Evolutionary conservation across 345 rosid genomes (phyloP), one percentile per base, ranked within the genome.

Genomic region (Salix brachista): DNA sequence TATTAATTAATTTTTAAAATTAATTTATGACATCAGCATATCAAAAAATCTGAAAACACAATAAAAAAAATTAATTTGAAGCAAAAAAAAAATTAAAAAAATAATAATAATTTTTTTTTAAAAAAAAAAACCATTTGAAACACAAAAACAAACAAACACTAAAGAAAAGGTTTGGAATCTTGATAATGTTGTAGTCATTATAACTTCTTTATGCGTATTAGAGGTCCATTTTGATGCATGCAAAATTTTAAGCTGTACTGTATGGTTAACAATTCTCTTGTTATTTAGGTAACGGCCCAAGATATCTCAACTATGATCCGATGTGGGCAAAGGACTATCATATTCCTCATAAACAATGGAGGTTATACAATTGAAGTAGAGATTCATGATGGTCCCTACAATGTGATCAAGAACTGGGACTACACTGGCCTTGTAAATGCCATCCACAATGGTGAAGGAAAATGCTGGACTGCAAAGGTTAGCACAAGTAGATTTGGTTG

Each of bases 301-400:
- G 94, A 90, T 78, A 72, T 90, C 66, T 89, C 94, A 23, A 90
- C 94, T 6, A 90, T 90, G 94, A 89, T 90, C 41, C 87, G 90
- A 34, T 79, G 82, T 14, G 86, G 90, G 66, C 94, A 89, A 72
- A 86, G 58, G 75, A 83, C 12, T 75, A 88, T 89, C 71, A 90
- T 90, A 73, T 90, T 90, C 87, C 91, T 90, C 36, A 88, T 90
- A 84, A 90, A 90, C 83, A 90, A 90, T 44, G 92, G 90, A 13
- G 94, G 94, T 44, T 90, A 90, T 75, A 90, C 94, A 28, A 89
- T 90, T 69, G 94, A 90, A 84, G 94, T 90, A 13, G 92, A 90
- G 85, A 90, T 90, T 76, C 94, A 90, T 28, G 94, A 90, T 14
- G 94, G 94, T 3, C 94, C 92, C 8, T 90, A 90, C 85, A 90